Evolutionary conservation across 805 yeast species (phyloP), one percentile per base, ranked within the genome.

Genomic region (Myxozyma monticola): DNA sequence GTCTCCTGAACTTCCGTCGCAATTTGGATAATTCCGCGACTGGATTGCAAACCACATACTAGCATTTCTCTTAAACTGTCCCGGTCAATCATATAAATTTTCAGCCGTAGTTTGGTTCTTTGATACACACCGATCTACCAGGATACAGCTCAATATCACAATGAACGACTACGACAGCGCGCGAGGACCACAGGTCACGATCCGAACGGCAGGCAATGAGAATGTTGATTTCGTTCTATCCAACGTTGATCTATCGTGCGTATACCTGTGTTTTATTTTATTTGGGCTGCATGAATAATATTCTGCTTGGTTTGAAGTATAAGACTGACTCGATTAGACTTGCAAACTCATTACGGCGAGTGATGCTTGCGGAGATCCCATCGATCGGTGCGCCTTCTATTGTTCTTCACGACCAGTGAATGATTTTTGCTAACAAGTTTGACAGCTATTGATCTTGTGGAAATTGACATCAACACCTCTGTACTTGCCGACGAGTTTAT

Each of bases 401-500:
- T 15, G 15, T 14, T 9, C 26, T 7, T 37, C 40, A 6, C 8
- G 24, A 20, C 17, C 17, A 26, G 29, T 9, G 18, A 34, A 14
- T 22, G 20, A 15, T 15, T 10, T 12, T 22, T 10, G 21, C n/a
- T 10, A 17, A 20, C 8, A 31, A 24, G 22, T 6, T 20, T 44
- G 18, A 20, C 30, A 59, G 97, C 99, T 45, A 89, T 93, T 51
- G 99, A 93, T 65, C 79, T 91, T 56, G 99, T 93, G 40, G 98
- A 93, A 66, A 85, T 93, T 57, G 95, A 88, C 64, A 81, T 79
- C 42, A 93, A 93, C 71, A 88, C 98, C 1, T 83, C 96, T 10
- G 99, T 93, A 18, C 73, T 93, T 54, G 98, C 99, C 2, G 99
- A 93, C 69, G 99, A 93, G 70, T 93, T 93, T 66, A 79, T 93